Evolutionary conservation across 1,284 basidiomycete genomes (phyloP), one percentile per base, ranked within the genome.

Genomic region (Cryptococcus maquisensis): DNA sequence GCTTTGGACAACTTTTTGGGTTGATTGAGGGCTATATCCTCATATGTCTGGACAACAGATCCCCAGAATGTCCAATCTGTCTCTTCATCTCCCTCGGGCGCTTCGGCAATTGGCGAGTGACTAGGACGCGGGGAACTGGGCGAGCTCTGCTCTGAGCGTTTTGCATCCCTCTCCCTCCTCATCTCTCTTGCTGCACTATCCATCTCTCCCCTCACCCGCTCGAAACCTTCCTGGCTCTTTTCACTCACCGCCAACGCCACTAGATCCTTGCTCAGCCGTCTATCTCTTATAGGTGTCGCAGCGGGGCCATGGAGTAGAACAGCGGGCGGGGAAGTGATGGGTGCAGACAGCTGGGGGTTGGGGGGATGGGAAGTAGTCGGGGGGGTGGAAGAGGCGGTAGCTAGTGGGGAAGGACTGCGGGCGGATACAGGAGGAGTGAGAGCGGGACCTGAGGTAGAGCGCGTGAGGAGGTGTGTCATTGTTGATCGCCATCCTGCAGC

Each of bases 31-130:
- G 93, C 93, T 52, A 90, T 92, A 3, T 78, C 79, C 69, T 90
- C 88, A 68, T 96, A 97, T 72, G 95, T 88, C 61, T 86, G 88
- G 71, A 98, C 90, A 7, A 98, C 93, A 16, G 82, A 82, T 1
- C 96, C 95, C 95, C 96, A 98, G 77, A 98, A 98, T 62, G 87
- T 87, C 96, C 78, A 79, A 60, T 79, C 78, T 36, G 71, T 63
- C 3, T 35, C 52, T 4, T 50, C 52, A 16, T 52, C 56, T 10
- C 28, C 28, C 28, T 51, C 49, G 13, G 20, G 21, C 23, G 39
- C 21, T n/a, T 40, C 39, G 10, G 39, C n/a, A 21, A 40, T 40
- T 9, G 39, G n/a, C 39, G 20, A 40, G 20, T 40, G 39, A 15
- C 8, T 7, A n/a, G 20, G 16, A 10, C 20, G 39, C 39, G 20